A percentile compares a stretch with the other conserved stretches of the same genome.
These are phyloP conservation scores for Bondarzewia mesenterica DNA, from an alignment of 1,284 basidiomycete genomes.

Conservation along the genomic window DNA sequence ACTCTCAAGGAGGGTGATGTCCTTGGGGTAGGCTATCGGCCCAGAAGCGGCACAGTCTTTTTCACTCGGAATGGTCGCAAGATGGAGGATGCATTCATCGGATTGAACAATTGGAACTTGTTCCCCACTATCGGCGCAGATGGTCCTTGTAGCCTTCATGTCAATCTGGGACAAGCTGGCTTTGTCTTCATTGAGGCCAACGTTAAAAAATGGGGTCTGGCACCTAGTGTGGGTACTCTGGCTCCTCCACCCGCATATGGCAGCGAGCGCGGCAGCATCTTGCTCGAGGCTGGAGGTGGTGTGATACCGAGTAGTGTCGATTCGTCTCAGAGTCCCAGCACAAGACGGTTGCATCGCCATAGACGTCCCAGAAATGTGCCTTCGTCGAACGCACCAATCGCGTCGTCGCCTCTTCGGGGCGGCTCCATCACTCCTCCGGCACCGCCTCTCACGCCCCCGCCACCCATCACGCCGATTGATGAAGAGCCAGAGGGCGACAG, in stretches of 20 bases:
- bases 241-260: constrained; percentile 95
- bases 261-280: constrained; percentile 87
- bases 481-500: constrained; percentile 41
- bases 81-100: constrained; percentile 89
- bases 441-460: constrained; percentile 55
- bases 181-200: constrained; percentile 98
- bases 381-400: constrained; percentile 30
- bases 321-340: constrained; percentile 35
- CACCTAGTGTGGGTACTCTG: constrained; percentile 89
- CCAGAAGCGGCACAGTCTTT: constrained; percentile 92
- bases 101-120: constrained; percentile 81
- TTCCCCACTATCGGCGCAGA: constrained; percentile 94
- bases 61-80: constrained; percentile 95
- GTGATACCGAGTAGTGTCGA: constrained; percentile 33
- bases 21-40: constrained; percentile 88
- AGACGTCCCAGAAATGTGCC: constrained; percentile 30
- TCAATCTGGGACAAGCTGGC: constrained; percentile 92
- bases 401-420: constrained; percentile 53
- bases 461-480: constrained; percentile 71
- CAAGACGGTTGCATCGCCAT: constrained; percentile 53
- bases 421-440: constrained; percentile 29
- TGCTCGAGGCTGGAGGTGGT: constrained; percentile 81
- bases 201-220: constrained; percentile 97
- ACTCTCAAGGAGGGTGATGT: constrained; percentile 89
- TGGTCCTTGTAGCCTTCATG: constrained; percentile 89